A percentile compares a stretch with the other conserved stretches of the same genome.
Conservation (phyloP, 768 basidiomycete species). For the Leccinum boreale region DNA sequence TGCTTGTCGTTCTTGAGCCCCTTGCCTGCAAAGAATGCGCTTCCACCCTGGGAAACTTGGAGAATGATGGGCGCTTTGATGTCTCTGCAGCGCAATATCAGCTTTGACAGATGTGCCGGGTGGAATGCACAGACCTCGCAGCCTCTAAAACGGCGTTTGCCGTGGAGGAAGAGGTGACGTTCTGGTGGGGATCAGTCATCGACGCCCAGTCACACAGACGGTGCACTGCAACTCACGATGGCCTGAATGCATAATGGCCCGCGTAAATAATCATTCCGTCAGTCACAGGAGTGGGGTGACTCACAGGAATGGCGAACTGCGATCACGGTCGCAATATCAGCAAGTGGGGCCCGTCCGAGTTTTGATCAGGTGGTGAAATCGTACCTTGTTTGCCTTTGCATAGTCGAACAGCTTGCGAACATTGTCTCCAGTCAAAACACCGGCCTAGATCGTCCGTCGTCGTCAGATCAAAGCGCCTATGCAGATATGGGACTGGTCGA, state of each 20-base stretch:
- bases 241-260: constrained; percentile 43
- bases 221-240: constrained; percentile 54
- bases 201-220: not conserved
- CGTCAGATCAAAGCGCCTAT: constrained; percentile 2
- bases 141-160: constrained; percentile 95
- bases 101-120: constrained; percentile 3
- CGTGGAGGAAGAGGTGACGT: constrained; percentile 93
- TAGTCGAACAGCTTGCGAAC: constrained; percentile 95
- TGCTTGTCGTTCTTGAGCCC: constrained; percentile 93
- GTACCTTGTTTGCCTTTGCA: constrained; percentile 83
- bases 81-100: constrained; percentile 51
- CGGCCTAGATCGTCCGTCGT: constrained; percentile 51
- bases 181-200: constrained; percentile 44
- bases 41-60: constrained; percentile 96
- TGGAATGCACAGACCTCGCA: constrained; percentile 57
- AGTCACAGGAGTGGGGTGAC: constrained; percentile 27
- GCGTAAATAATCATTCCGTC: not conserved
- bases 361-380: not conserved
- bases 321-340: constrained; percentile 13
- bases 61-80: constrained; percentile 97
- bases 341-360: not conserved
- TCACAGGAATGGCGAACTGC: constrained; percentile 83
- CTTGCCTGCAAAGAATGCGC: constrained; percentile 95
- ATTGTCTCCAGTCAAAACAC: constrained; percentile 93
- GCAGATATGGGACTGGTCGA: constrained; percentile 6